phyloP scores from a whole-genome alignment of 441 rosid genomes.

The Croton setiger region DNA sequence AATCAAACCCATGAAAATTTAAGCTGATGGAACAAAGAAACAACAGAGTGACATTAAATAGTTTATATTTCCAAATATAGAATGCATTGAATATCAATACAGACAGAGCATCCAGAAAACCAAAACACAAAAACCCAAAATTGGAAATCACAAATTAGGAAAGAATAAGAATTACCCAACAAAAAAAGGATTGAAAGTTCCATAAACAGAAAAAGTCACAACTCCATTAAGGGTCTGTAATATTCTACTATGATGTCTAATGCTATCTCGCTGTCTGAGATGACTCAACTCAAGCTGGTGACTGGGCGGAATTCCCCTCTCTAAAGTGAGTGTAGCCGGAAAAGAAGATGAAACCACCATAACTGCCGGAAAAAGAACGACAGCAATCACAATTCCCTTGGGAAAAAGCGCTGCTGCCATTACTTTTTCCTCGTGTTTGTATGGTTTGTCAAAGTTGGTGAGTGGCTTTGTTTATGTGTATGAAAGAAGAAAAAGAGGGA shows the following conservation, averaged over 20 bases:
- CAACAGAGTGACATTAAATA: not conserved
- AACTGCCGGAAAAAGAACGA: constrained; percentile 23
- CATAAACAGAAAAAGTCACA: constrained; percentile 71
- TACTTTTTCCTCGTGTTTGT: not conserved
- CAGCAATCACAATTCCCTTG: constrained; percentile 30
- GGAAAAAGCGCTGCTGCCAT: constrained; percentile 36
- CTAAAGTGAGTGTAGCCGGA: constrained; percentile 54
- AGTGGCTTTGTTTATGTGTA: not conserved
- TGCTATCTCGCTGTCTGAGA: constrained; percentile 58
- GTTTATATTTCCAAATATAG: not conserved
- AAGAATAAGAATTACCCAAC: constrained; percentile 60
- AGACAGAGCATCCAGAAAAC: not conserved
- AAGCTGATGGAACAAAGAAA: not conserved
- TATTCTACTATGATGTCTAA: constrained; percentile 78
- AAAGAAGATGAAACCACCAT: constrained; percentile 33
- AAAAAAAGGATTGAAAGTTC: constrained; percentile 78
- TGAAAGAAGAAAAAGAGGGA: too few relatives aligned
- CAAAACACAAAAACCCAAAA: constrained; percentile 4
- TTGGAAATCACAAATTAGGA: not conserved
- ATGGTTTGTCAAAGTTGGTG: not conserved
- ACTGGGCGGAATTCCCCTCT: constrained; percentile 63
- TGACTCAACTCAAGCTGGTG: constrained; percentile 47
- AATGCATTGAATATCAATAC: not conserved
- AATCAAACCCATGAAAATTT: not conserved
- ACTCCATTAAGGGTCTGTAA: constrained; percentile 60